Evolutionary conservation across 1,139 yeast species (phyloP), one percentile per base, ranked within the genome.

Genomic region (Pichia sp.): DNA sequence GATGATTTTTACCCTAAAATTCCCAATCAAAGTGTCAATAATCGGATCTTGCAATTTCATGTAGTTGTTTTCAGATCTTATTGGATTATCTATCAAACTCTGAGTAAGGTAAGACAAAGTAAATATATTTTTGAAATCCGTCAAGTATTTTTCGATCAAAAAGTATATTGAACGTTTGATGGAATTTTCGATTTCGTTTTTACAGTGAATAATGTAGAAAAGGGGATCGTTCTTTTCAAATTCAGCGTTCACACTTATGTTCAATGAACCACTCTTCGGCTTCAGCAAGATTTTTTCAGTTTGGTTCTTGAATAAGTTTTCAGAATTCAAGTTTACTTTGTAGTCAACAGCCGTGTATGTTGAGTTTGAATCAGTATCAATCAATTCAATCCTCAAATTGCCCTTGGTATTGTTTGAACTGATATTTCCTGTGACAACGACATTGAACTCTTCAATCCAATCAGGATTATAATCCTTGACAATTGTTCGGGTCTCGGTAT

Each of bases 371-470:
- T 53, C 52, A 9, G 47, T 54, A 45, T 64, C 62, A 16, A 60
- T 23, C 5, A 63, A 25, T 7, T 60, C 63, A 22, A 65, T 43
- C 31, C 53, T 47, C 52, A 55, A 45, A 37, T 45, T 39, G 4
- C 44, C 43, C 21, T 25, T 41, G 6, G 10, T 12, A 1, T n/a
- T 37, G 34, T 16, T 41, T 16, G 28, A 25, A 30, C 30, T n/a
- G n/a, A 9, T 10, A 10, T 42, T 46, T 16, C 37, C 41, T 4
- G 40, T 6, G 2, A 52, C 46, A 12, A 49, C 42, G 12, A 57
- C 52, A 47, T 62, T 62, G 39, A 87, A 68, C 63, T 90, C 96
- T 70, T 93, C 97, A 62, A 88, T 88, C 96, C 96, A 93, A 25
- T 78, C 81, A 0, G 98, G 97, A 60, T 83, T 83, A 36, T 79